A percentile compares a stretch with the other conserved stretches of the same genome.
These are phyloP conservation scores for Fomes fomentarius DNA, from an alignment of 1,284 basidiomycete species.

Conservation along the genomic window DNA sequence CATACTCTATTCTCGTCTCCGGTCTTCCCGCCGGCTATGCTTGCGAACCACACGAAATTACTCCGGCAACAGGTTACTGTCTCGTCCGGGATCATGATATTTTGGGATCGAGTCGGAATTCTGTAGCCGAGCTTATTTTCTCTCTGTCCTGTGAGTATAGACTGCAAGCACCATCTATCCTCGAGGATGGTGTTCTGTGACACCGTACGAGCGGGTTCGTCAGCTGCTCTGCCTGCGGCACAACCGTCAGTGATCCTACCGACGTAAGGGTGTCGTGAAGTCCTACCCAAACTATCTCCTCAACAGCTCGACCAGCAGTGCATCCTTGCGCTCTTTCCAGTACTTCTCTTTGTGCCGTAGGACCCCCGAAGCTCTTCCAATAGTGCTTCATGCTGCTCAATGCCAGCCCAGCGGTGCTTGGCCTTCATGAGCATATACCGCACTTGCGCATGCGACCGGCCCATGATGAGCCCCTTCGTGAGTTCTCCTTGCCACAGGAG, in stretches of 20 bases:
- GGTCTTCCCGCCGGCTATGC: no score
- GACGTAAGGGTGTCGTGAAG: not conserved
- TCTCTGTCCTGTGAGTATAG: no score
- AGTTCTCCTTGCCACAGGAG: slow-evolving; percentile 52
- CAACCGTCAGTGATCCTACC: not conserved
- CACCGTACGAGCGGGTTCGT: slow-evolving; percentile 28
- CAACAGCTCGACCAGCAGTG: slow-evolving; percentile 33
- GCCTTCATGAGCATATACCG: slow-evolving; percentile 82
- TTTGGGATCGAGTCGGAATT: no score
- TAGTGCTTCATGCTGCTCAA: slow-evolving; percentile 63
- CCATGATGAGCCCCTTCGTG: slow-evolving; percentile 58
- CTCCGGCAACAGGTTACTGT: no score
- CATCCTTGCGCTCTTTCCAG: slow-evolving; percentile 36
- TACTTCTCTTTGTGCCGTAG: slow-evolving; percentile 51
- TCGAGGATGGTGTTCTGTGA: slow-evolving; percentile 27
- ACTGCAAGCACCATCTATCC: no score
- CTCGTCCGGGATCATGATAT: no score
- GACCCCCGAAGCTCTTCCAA: slow-evolving; percentile 65
- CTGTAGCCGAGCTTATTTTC: no score
- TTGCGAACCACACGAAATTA: no score
- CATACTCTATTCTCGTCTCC: no score
- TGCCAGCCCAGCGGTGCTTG: slow-evolving; percentile 63
- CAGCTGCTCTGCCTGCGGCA: slow-evolving; percentile 26
- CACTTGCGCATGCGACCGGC: slow-evolving; percentile 61
- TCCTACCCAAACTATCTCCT: slow-evolving; percentile 32